A percentile compares a stretch with the other conserved stretches of the same genome.
These are phyloP conservation scores for Isoetes taiwanensis DNA, from an alignment of 75 land plant species.

Conservation along the genomic window DNA sequence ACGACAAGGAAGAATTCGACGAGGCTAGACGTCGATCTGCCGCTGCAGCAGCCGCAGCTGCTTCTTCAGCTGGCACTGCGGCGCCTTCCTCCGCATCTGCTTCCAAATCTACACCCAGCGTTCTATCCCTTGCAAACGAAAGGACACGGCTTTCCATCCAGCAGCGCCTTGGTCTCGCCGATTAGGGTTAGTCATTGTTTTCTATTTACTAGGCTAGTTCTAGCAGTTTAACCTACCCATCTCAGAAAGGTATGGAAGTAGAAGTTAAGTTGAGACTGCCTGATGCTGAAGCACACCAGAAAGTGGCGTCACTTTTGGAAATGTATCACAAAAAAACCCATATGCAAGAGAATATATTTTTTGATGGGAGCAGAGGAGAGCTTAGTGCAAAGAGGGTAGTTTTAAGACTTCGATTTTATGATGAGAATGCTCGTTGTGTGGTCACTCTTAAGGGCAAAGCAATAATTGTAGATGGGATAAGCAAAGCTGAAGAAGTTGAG, in stretches of 20 bases:
- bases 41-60: slow-evolving; percentile 8
- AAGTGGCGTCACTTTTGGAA: slow-evolving; percentile 41
- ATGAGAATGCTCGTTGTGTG: slow-evolving; percentile 46
- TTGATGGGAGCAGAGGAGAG: slow-evolving; percentile 36
- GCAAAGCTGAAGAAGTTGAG: slow-evolving; percentile 69
- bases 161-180: too few species aligned
- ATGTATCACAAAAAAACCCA: slow-evolving; percentile 42
- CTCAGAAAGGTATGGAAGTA: too few species aligned
- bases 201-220: too few species aligned
- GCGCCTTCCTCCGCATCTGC: background rate
- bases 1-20: slow-evolving; percentile 62
- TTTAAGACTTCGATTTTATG: slow-evolving; percentile 85
- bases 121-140: too few species aligned
- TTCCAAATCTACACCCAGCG: background rate
- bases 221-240: too few species aligned
- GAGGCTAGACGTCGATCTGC: slow-evolving; percentile 32
- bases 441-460: slow-evolving; percentile 65
- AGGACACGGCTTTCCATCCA: too few species aligned
- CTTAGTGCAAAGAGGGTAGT: slow-evolving; percentile 37
- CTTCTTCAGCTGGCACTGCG: too few species aligned
- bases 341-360: slow-evolving; percentile 68
- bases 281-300: slow-evolving; percentile 36
- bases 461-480: slow-evolving; percentile 42
- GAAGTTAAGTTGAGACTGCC: slow-evolving; percentile 67
- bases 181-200: too few species aligned